These are phyloP conservation scores for Phoenix dactylifera DNA, from an alignment of 176 grass and related monocot genomes.

Conservation along the genomic window DNA sequence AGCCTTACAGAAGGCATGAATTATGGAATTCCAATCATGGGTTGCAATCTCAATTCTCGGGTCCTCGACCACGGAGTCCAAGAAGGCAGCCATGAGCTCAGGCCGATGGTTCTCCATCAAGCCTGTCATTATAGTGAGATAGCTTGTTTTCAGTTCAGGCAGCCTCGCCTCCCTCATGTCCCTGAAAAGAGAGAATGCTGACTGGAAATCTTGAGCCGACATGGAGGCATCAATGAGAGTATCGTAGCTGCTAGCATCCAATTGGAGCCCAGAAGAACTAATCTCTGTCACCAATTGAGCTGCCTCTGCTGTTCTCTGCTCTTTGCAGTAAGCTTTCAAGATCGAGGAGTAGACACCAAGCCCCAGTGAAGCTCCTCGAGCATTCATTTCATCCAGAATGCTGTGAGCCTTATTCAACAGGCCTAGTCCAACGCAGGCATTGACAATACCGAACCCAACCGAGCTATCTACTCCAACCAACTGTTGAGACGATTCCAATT, in stretches of 20 bases:
- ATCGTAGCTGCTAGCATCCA: constrained; percentile 75
- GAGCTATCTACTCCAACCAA: constrained; percentile 31
- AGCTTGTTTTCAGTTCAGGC: constrained; percentile 69
- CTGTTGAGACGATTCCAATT: constrained; percentile 46
- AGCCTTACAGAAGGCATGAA: constrained; percentile 90
- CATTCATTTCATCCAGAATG: constrained; percentile 86
- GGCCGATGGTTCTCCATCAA: constrained; percentile 86
- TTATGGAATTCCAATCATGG: constrained; percentile 96
- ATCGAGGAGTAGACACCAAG: constrained; percentile 81
- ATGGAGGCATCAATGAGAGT: constrained; percentile 89
- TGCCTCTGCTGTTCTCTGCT: constrained; percentile 78
- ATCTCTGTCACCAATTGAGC: constrained; percentile 82
- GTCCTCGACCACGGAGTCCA: constrained; percentile 72
- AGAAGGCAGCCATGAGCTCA: constrained; percentile 91
- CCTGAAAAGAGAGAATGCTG: constrained; percentile 87
- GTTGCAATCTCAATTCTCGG: constrained; percentile 75
- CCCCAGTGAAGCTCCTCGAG: constrained; percentile 56
- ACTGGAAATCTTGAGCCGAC: constrained; percentile 85
- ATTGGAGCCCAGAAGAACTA: constrained; percentile 48
- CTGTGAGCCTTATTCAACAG: constrained; percentile 71
- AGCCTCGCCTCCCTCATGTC: constrained; percentile 90
- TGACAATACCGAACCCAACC: constrained; percentile 75
- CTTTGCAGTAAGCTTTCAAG: constrained; percentile 91
- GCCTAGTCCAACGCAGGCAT: constrained; percentile 72
- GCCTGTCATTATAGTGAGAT: constrained; percentile 98